phyloP scores from a whole-genome alignment of 169 alveolate species.

The Plasmodium chabaudi region DNA sequence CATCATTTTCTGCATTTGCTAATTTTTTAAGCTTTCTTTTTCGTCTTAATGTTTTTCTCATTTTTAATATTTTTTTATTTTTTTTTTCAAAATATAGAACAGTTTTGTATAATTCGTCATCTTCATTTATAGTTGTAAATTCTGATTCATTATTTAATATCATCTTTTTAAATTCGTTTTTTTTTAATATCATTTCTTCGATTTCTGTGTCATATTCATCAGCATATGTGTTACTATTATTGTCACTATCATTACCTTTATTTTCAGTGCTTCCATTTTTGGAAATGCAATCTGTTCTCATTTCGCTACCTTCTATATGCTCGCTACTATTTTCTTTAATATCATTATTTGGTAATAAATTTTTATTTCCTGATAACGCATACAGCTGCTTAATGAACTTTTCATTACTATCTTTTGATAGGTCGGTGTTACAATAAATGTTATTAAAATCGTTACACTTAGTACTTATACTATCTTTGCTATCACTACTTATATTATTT shows the following conservation, averaged over 20 bases:
- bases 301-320: no score
- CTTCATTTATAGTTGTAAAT: conserved; percentile 65
- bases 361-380: no score
- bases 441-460: no score
- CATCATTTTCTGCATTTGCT: conserved; percentile 19
- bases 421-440: no score
- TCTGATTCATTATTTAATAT: conserved; percentile 52
- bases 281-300: background rate
- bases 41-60: conserved; percentile 48
- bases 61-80: conserved; percentile 52
- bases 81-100: conserved; percentile 61
- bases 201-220: conserved; percentile 48
- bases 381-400: no score
- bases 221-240: background rate
- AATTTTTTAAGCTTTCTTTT: conserved; percentile 35
- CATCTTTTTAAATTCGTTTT: conserved; percentile 48
- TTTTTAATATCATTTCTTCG: conserved; percentile 43
- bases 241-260: background rate
- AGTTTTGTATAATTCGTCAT: conserved; percentile 60
- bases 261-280: background rate
- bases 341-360: no score
- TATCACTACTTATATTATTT: conserved; percentile 2
- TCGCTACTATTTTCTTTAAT: no score
- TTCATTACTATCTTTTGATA: no score
- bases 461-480: background rate